Base-by-base conservation (phyloP, 2,329 filamentous ascomycete species). In the Verticillium albo-atrum region DNA sequence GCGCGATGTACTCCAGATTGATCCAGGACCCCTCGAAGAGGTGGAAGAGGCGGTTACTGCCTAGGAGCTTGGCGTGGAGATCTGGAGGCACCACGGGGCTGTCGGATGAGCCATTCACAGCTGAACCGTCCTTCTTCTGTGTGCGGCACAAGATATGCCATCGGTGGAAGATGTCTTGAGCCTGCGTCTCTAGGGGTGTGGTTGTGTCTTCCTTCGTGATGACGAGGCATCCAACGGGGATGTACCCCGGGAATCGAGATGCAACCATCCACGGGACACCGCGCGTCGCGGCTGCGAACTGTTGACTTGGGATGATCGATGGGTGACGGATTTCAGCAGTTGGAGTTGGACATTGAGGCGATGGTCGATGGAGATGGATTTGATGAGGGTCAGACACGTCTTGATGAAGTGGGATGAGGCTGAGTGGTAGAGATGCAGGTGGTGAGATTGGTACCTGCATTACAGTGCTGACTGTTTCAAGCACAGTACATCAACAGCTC, bases 221-320 rank as follows among this genome's bases (percentile, higher is more conserved):
- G 17, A 63, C 61, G 2, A 80, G 63, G 60, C 73, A 76, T 55
- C 79, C 79, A 23, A 70, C 68, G 1, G 77, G 76, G 57, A 81
- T 76, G 61, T 77, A 77, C 37, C 42, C 42, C 56, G 59, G 52
- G 52, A 59, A 35, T 59, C 57, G 42, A 20, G 42, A 25, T 14
- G 42, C 42, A 6, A 50, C 10, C 42, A 23, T 50, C 42, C n/a
- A 20, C 12, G 42, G 34, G 17, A 37, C 15, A 15, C 42, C 20
- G 20, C 42, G 20, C 42, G 4, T 23, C 42, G 42, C 42, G 20
- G 20, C 20, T 50, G 20, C 20, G 9, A 50, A 50, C 35, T 17
- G 20, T 50, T 23, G 20, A 23, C 4, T 14, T 32, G 20, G 14
- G 20, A 15, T 50, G 42, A 23, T 12, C 15, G 34, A 50, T 14